Evolutionary conservation across 129 eudicot species (phyloP), one percentile per base, ranked within the genome.

Genomic region (Flaveria sonorensis): DNA sequence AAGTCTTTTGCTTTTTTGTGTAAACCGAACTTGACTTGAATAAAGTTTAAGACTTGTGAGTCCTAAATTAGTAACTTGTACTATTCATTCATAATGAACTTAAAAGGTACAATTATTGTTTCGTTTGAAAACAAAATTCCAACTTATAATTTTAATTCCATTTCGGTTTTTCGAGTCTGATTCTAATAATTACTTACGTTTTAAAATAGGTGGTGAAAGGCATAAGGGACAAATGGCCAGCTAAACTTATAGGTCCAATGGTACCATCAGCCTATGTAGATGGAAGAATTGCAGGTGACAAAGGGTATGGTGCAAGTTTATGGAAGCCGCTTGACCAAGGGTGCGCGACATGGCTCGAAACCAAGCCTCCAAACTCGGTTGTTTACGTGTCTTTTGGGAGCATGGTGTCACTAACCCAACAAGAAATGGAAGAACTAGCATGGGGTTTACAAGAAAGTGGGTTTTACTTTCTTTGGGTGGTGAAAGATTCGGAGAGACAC

Each of bases 251-350:
- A 53, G 92, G 92, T 12, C 96, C 92, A 66, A 85, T 85, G 83
- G 89, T 90, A 5, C 96, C 96, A 74, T 90, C 96, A 28, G 57
- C 79, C 15, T 90, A 85, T 81, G 55, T 90, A 53, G 96, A 90
- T 71, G 79, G 77, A 7, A 75, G 90, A 78, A 82, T 90, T 14
- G 83, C 74, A 79, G 89, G 79, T 32, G 89, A 90, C 88, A 90
- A 62, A 74, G 87, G 79, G 30, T 90, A 90, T 65, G 92, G 89
- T 73, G 84, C 86, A 61, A 86, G 87, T 26, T 79, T 90, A 78
- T 81, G 86, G 84, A 86, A 80, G 70, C 92, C 92, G 40, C 75
- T 71, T n/a, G 84, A 75, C 21, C 75, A 83, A 7, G 48, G 73
- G 20, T 85, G 87, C 87, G 60, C 45, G 28, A 50, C 60, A 45